Evolutionary conservation across 176 grass and related monocot genomes (phyloP).

Genomic region (Lolium rigidum): DNA sequence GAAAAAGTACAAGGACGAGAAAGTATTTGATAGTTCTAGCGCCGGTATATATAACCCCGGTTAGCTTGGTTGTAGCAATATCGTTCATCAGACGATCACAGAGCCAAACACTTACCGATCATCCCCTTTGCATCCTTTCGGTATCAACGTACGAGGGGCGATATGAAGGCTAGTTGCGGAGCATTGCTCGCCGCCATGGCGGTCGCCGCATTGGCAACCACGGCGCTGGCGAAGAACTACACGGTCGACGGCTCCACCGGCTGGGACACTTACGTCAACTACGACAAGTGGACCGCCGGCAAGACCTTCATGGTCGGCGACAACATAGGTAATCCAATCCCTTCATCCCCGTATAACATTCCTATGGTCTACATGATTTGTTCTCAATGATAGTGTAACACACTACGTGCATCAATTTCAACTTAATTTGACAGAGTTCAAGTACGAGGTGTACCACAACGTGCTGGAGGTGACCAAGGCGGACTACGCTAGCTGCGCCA

Average conservation of each 20-base stretch:
- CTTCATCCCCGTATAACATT: background rate
- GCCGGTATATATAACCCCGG: background rate
- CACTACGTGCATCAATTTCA: background rate
- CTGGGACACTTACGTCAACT: constrained; percentile 70
- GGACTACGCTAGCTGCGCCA: constrained; percentile 56
- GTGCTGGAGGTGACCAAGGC: constrained; percentile 63
- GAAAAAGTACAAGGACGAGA: background rate
- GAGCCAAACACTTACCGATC: background rate
- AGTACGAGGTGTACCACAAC: constrained; percentile 64
- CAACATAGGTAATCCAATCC: constrained; percentile 53
- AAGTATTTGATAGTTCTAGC: background rate
- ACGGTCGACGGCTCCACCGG: constrained; percentile 47
- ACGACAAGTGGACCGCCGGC: constrained; percentile 49
- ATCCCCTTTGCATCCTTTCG: background rate
- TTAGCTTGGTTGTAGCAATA: constrained; percentile 1
- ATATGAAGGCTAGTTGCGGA: constrained; percentile 39
- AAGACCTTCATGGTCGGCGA: constrained; percentile 67
- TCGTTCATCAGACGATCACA: background rate
- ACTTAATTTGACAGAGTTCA: constrained; percentile 48
- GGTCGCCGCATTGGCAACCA: constrained; percentile 35
- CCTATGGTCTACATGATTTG: background rate
- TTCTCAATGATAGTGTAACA: background rate
- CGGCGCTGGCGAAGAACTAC: constrained; percentile 44
- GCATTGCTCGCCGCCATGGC: constrained; percentile 38
- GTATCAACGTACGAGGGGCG: background rate